Conservation (phyloP, 495 filamentous ascomycete species). For the Parathielavia appendiculata region DNA sequence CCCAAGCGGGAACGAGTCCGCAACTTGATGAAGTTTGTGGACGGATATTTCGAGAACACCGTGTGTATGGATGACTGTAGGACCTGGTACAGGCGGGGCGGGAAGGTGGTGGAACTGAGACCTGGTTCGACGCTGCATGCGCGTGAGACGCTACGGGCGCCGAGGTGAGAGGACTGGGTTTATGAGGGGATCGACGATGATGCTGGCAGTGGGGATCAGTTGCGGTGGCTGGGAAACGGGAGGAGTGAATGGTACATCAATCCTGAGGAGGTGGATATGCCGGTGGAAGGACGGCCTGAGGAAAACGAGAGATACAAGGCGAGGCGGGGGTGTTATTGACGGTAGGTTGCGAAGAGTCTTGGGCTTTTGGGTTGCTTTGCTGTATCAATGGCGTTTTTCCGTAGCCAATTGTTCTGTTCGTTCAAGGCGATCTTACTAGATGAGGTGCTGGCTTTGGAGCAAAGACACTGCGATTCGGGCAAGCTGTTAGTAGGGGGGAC, state of each 20-base stretch:
- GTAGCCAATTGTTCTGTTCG: background rate
- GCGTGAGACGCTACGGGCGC: constrained; percentile 39
- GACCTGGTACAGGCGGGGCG: constrained; percentile 60
- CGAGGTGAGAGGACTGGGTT: constrained; percentile 44
- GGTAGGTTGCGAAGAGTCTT: background rate
- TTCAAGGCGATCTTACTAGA: no score
- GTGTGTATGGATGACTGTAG: constrained; percentile 62
- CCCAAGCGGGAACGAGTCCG: constrained; percentile 51
- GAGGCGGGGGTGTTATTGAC: constrained; percentile 45
- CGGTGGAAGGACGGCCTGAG: constrained; percentile 39
- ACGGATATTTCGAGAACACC: constrained; percentile 58
- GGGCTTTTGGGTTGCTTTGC: background rate
- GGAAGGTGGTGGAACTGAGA: constrained; percentile 39
- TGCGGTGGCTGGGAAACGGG: constrained; percentile 51
- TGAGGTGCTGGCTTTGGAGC: no score
- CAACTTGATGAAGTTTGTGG: constrained; percentile 57
- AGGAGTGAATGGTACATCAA: constrained; percentile 49
- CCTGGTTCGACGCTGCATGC: constrained; percentile 42
- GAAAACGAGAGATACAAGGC: constrained; percentile 37
- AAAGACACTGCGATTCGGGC: no score
- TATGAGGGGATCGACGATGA: constrained; percentile 31
- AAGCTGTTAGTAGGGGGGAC: no score
- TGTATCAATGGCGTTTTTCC: background rate
- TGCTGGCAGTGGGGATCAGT: constrained; percentile 19
- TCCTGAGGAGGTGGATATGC: constrained; percentile 41